A percentile compares a stretch with the other conserved stretches of the same genome.
Conservation (phyloP, 495 filamentous ascomycete species). For the Chaetomium cochliodes region DNA sequence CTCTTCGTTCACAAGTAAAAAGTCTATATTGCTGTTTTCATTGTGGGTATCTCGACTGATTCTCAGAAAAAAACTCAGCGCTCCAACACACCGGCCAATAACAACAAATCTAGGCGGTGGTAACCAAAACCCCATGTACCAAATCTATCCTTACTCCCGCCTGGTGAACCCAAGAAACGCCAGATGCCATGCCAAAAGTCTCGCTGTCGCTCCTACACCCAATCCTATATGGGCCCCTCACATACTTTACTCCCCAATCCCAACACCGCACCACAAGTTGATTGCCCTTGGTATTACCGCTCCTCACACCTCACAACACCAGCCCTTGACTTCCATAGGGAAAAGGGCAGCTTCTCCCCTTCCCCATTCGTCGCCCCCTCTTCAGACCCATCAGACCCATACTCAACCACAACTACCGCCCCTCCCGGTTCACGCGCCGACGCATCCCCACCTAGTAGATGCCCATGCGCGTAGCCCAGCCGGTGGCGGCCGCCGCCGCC, state of each 20-base stretch:
- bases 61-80: neutral
- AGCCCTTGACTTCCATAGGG: too few relatives aligned
- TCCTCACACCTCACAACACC: too few relatives aligned
- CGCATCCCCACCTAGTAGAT: slow-evolving; percentile 55
- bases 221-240: neutral
- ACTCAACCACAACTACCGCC: neutral
- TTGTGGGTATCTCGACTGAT: slow-evolving; percentile 2
- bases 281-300: too few relatives aligned
- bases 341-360: too few relatives aligned
- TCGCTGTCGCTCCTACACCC: neutral
- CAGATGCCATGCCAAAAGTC: slow-evolving; percentile 7
- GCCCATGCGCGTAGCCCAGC: slow-evolving; percentile 78
- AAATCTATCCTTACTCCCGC: slow-evolving; percentile 15
- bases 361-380: neutral
- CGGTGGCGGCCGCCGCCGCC: slow-evolving; percentile 36
- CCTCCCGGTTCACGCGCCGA: neutral
- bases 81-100: neutral
- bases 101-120: neutral
- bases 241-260: neutral
- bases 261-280: neutral
- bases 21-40: neutral
- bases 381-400: slow-evolving; percentile 2
- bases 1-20: neutral
- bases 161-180: slow-evolving; percentile 2
- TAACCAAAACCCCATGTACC: neutral